phyloP scores from a whole-genome alignment of 345 rosid species.

The Syzygium aromaticum region DNA sequence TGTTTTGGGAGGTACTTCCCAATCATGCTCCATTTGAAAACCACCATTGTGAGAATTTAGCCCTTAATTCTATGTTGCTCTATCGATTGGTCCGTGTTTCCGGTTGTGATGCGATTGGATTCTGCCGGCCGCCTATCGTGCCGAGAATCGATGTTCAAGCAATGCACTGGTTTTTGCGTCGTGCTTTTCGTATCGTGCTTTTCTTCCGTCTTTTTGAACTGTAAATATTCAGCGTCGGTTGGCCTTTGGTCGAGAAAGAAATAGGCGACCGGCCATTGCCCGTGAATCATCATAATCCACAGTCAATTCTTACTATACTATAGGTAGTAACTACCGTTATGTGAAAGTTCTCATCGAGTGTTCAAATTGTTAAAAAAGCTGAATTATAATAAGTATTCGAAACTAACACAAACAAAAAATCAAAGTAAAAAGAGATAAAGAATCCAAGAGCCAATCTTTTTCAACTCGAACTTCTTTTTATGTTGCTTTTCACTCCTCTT shows the following conservation, averaged over 20 bases:
- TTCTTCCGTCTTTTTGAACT: neutral
- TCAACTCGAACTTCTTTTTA: neutral
- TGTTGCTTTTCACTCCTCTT: neutral
- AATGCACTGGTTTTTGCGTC: rapidly evolving
- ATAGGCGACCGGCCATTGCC: rapidly evolving
- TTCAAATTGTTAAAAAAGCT: rapidly evolving
- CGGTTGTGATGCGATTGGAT: neutral
- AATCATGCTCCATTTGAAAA: too few species aligned
- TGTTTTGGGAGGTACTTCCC: neutral
- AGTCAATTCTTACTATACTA: rapidly evolving
- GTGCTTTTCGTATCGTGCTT: rapidly evolving
- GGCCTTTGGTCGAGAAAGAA: neutral
- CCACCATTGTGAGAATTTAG: neutral
- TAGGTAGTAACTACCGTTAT: neutral
- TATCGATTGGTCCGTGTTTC: too few species aligned
- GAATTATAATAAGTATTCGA: neutral
- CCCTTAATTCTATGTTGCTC: neutral
- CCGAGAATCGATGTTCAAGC: neutral
- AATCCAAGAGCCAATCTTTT: neutral
- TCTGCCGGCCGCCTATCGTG: neutral
- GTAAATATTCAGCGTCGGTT: rapidly evolving
- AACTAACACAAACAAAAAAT: neutral
- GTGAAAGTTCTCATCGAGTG: neutral
- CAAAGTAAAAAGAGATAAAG: neutral
- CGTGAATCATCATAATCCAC: neutral